A percentile compares a stretch with the other conserved stretches of the same genome.
These are phyloP conservation scores for Plasmopara viticola DNA, from an alignment of 352 stramenopile species.

Conservation along the genomic window DNA sequence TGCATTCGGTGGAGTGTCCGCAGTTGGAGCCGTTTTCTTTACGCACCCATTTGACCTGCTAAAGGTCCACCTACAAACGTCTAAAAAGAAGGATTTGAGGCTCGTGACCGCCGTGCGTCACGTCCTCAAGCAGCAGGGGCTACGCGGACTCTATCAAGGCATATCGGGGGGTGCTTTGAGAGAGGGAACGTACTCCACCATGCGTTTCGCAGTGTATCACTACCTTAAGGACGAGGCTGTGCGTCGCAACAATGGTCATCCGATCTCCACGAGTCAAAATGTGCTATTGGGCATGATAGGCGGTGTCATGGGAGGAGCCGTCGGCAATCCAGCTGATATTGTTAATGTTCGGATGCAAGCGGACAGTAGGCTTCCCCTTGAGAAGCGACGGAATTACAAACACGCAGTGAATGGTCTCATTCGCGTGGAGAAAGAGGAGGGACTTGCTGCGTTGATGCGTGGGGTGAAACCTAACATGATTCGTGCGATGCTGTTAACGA, in stretches of 20 bases:
- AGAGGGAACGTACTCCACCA: slow-evolving; percentile 80
- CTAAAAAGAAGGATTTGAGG: slow-evolving; percentile 60
- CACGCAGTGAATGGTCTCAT: slow-evolving; percentile 68
- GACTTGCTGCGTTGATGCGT: slow-evolving; percentile 49
- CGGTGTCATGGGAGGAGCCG: slow-evolving; percentile 54
- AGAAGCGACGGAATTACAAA: slow-evolving; percentile 77
- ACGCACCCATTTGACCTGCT: slow-evolving; percentile 81
- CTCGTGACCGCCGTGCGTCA: slow-evolving; percentile 42
- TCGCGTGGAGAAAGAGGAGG: slow-evolving; percentile 62
- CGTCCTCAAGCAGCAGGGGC: slow-evolving; percentile 59
- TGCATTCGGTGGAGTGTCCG: slow-evolving; percentile 63
- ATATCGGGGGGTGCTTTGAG: slow-evolving; percentile 75
- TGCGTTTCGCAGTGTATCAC: slow-evolving; percentile 81
- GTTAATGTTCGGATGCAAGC: slow-evolving; percentile 85
- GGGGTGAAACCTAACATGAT: slow-evolving; percentile 81
- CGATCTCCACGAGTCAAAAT: slow-evolving; percentile 68
- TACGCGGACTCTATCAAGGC: slow-evolving; percentile 69
- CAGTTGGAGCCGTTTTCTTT: slow-evolving; percentile 81
- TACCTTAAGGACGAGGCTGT: slow-evolving; percentile 75
- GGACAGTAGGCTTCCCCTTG: slow-evolving; percentile 49
- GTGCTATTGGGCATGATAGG: slow-evolving; percentile 61
- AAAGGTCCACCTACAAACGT: slow-evolving; percentile 79
- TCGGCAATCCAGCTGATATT: slow-evolving; percentile 75
- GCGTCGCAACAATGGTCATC: slow-evolving; percentile 49
- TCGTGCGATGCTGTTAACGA: slow-evolving; percentile 77